Evolutionary conservation across 2,329 filamentous ascomycete species (phyloP), one percentile per base, ranked within the genome.

Genomic region (Phialocephala subalpina): DNA sequence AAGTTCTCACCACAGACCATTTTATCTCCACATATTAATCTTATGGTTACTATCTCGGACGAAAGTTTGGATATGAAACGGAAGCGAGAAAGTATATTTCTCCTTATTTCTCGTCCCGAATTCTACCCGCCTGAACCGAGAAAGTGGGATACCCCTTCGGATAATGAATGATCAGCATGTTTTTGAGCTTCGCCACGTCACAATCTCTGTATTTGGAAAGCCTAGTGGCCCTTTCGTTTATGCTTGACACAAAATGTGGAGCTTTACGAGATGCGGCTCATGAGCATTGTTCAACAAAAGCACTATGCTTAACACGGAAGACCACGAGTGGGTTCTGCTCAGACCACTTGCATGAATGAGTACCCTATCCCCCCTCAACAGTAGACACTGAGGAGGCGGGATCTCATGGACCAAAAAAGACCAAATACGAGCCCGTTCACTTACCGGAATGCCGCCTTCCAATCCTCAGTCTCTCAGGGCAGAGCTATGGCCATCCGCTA

Each of bases 11-110:
- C 14, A 9, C 25, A 14, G 8, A 33, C 6, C 52, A 35, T 35
- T 16, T 11, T 18, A 11, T 55, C 27, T 33, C 52, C 52, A 29
- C 22, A 29, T n/a, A 29, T 8, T 55, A 55, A 55, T 55, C 52
- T 55, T 33, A 33, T 33, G 14, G 7, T n/a, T 33, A 16, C 52
- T 35, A 25, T 20, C 20, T 52, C 20, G 20, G n/a, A 14, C 12
- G 22, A 55, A 55, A 55, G 25, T 35, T 55, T 20, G 5, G 12
- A 18, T 55, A 7, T 55, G 52, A 55, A 55, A 55, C 52, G 12
- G 11, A 33, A 35, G 25, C 52, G 52, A 55, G 20, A 35, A 55
- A 55, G 25, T 55, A 29, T 55, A 55, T 55, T 55, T 35, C 27
- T 35, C 52, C 29, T 18, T 35, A n/a, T 29, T 18, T 2, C 52